Conservation (phyloP, 2,329 filamentous ascomycete species). For the Plenodomus biglobosus region DNA sequence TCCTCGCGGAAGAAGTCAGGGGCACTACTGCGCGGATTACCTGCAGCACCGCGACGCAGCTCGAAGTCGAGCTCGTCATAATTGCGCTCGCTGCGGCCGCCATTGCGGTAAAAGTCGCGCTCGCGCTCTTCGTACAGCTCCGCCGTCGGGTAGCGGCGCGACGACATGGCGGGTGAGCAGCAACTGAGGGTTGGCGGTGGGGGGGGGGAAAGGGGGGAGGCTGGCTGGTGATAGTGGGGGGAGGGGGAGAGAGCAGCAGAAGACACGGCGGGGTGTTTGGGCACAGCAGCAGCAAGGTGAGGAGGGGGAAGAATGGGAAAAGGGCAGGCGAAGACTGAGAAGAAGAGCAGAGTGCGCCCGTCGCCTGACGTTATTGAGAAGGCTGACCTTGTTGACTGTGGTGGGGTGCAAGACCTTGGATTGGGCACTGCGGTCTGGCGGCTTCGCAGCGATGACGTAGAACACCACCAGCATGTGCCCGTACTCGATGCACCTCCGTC, state of each 20-base stretch:
- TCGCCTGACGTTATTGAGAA: conserved; percentile 31
- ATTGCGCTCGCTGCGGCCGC: conserved; percentile 45
- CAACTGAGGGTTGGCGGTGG: conserved; percentile 16
- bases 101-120: conserved; percentile 52
- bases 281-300: conserved; percentile 5
- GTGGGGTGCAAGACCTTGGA: conserved; percentile 21
- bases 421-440: conserved; percentile 8
- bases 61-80: conserved; percentile 56
- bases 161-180: conserved; percentile 29
- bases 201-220: conserved; percentile 10
- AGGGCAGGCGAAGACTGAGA: conserved; percentile 5
- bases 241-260: conserved; percentile 9
- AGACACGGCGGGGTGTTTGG: conserved; percentile 1
- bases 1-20: conserved; percentile 55
- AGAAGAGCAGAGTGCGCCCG: conserved; percentile 9
- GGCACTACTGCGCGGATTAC: conserved; percentile 44
- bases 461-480: conserved; percentile 11
- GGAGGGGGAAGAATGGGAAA: conserved; percentile 1
- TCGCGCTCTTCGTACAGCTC: conserved; percentile 54
- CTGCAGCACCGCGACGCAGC: conserved; percentile 40
- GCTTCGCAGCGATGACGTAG: conserved; percentile 18
- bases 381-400: conserved; percentile 22
- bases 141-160: conserved; percentile 50
- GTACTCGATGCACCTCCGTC: conserved; percentile 11
- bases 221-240: conserved; percentile 5